phyloP scores from a whole-genome alignment of 306 rosid genomes.

The Cicer judaicum region DNA sequence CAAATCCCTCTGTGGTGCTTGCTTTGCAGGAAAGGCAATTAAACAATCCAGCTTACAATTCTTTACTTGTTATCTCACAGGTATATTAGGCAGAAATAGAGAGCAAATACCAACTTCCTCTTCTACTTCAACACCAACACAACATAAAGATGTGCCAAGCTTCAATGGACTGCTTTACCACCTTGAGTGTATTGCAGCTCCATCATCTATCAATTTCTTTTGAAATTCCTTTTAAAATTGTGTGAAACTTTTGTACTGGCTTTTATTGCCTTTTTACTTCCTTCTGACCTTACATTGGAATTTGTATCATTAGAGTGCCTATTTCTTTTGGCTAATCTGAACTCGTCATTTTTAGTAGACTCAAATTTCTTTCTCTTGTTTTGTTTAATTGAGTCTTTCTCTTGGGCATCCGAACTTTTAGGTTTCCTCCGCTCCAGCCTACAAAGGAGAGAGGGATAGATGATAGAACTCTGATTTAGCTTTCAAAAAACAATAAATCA shows the following conservation, averaged over 20 bases:
- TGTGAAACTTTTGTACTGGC: slow-evolving; percentile 39
- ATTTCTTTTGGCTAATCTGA: slow-evolving; percentile 46
- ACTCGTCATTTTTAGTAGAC: slow-evolving; percentile 37
- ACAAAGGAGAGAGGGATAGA: slow-evolving; percentile 21
- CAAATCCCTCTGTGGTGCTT: not conserved
- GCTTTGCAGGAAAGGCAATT: slow-evolving; percentile 23
- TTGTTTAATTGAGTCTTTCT: slow-evolving; percentile 41
- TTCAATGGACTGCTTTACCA: slow-evolving; percentile 26
- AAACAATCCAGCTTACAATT: not conserved
- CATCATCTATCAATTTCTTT: slow-evolving; percentile 24
- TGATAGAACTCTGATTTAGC: slow-evolving; percentile 5
- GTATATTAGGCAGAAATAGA: slow-evolving; percentile 16
- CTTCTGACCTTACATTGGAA: slow-evolving; percentile 47
- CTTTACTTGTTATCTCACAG: slow-evolving; percentile 13
- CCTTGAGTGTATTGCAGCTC: slow-evolving; percentile 9
- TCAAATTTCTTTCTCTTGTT: slow-evolving; percentile 49
- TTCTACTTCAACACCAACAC: slow-evolving; percentile 14
- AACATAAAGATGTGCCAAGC: slow-evolving; percentile 21
- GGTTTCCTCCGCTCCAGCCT: slow-evolving; percentile 60
- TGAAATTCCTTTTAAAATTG: slow-evolving; percentile 44
- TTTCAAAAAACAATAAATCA: slow-evolving; percentile 9
- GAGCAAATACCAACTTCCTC: slow-evolving; percentile 7
- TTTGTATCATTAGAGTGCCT: slow-evolving; percentile 47
- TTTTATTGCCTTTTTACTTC: slow-evolving; percentile 38
- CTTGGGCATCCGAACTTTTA: slow-evolving; percentile 45